phyloP scores from a whole-genome alignment of 1,284 basidiomycete genomes.

The Irpex sp. region DNA sequence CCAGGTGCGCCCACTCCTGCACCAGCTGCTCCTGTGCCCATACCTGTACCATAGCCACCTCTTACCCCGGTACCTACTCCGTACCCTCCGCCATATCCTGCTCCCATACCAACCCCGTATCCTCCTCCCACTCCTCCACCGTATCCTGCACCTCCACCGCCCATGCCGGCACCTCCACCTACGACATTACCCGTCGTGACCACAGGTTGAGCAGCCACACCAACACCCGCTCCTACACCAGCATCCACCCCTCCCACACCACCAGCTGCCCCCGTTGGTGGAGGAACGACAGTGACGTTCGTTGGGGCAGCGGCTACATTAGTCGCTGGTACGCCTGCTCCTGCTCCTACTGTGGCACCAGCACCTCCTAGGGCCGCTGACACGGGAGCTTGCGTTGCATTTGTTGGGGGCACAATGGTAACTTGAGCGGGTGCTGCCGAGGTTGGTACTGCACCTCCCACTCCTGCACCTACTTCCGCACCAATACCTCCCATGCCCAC shows the following conservation, averaged over 20 bases:
- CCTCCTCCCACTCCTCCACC: neutral
- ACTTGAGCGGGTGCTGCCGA: too few relatives aligned
- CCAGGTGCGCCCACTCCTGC: neutral
- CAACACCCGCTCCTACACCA: neutral
- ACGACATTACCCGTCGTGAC: neutral
- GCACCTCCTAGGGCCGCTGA: neutral
- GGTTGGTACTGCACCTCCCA: neutral
- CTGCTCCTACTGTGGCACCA: neutral
- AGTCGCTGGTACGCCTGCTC: neutral
- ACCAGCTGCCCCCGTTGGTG: neutral
- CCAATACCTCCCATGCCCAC: neutral
- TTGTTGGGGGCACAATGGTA: too few relatives aligned
- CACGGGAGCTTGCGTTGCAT: too few relatives aligned
- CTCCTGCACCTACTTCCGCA: neutral
- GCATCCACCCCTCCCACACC: neutral
- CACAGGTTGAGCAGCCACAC: neutral
- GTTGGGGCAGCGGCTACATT: neutral
- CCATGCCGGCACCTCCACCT: neutral
- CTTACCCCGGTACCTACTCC: neutral
- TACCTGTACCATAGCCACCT: neutral
- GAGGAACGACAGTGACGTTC: neutral
- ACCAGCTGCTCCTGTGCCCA: neutral
- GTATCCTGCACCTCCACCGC: neutral
- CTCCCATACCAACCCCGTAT: neutral
- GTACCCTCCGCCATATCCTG: neutral